Conservation (phyloP, 805 yeast species). For the Yarrowia alimentaria region DNA sequence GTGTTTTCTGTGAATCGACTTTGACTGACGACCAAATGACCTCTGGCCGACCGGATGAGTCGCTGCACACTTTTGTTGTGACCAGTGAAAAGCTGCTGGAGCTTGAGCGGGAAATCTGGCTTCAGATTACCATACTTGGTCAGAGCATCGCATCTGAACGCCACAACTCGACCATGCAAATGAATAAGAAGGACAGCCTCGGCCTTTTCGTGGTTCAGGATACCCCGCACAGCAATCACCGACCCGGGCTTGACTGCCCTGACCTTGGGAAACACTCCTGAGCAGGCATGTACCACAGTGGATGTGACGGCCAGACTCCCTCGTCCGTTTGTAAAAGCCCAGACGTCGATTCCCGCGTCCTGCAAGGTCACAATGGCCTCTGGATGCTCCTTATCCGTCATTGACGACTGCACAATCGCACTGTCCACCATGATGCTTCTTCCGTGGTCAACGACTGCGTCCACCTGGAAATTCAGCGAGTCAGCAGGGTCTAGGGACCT, state of each 20-base stretch:
- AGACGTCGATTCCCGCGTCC: constrained; percentile 7
- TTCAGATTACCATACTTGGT: constrained; percentile 6
- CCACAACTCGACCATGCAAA: constrained; percentile 12
- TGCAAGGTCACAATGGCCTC: constrained; percentile 13
- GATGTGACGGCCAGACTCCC: constrained; percentile 14
- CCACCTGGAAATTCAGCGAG: constrained; percentile 23
- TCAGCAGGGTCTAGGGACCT: constrained; percentile 11
- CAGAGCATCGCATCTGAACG: constrained; percentile 18
- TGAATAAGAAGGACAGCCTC: constrained; percentile 15
- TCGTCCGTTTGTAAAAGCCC: constrained; percentile 15
- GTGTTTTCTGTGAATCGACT: constrained; percentile 63
- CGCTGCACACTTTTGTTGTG: constrained; percentile 76
- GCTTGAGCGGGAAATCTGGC: constrained; percentile 16
- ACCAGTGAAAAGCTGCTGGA: constrained; percentile 59
- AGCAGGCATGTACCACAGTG: neutral
- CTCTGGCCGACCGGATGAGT: constrained; percentile 65
- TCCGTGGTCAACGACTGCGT: constrained; percentile 5
- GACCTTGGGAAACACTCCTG: constrained; percentile 11
- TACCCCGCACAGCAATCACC: constrained; percentile 1
- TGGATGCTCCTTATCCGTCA: constrained; percentile 1
- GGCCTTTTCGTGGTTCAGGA: constrained; percentile 17
- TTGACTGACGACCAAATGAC: constrained; percentile 56
- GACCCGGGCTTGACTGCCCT: constrained; percentile 12
- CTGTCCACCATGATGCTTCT: constrained; percentile 18
- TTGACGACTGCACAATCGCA: constrained; percentile 13